phyloP scores from a whole-genome alignment of 805 yeast species.

The Wickerhamiella siamensis region DNA sequence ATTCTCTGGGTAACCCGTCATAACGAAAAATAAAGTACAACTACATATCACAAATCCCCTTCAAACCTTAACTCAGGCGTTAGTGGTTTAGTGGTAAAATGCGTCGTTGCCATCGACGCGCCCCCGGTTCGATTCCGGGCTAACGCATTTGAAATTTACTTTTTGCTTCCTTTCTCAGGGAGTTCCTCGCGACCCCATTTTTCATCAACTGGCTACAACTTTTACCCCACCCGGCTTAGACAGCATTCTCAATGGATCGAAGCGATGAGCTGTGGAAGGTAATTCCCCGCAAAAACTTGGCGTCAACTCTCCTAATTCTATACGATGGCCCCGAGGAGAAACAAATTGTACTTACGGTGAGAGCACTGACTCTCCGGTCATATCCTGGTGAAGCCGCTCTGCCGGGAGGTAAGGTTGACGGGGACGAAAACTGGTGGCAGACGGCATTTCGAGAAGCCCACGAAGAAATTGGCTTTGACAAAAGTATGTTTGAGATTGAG shows the following conservation, averaged over 20 bases:
- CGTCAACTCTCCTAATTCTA: conserved; percentile 8
- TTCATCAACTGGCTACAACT: too few species aligned
- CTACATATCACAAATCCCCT: too few species aligned
- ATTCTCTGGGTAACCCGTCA: too few species aligned
- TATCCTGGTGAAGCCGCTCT: conserved; percentile 86
- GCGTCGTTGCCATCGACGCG: conserved; percentile 14
- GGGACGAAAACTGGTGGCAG: conserved; percentile 49
- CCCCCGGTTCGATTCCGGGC: conserved; percentile 18
- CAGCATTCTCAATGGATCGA: too few species aligned
- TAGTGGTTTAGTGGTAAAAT: conserved; percentile 12
- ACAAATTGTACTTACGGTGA: conserved; percentile 5
- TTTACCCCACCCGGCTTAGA: too few species aligned
- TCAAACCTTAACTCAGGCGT: too few species aligned
- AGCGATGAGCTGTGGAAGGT: background rate
- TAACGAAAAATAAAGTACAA: too few species aligned
- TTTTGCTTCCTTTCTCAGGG: too few species aligned
- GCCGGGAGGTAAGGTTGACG: conserved; percentile 89
- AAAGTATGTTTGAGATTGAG: background rate
- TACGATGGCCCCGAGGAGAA: conserved; percentile 4
- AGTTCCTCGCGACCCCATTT: too few species aligned
- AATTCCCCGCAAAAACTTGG: background rate
- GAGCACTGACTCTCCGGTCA: conserved; percentile 3
- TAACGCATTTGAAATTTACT: conserved; percentile 12
- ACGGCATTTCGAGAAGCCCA: conserved; percentile 71
- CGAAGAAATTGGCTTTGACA: conserved; percentile 70